phyloP scores from a whole-genome alignment of 805 yeast species.

The Kodamaea nitidulidarum region DNA sequence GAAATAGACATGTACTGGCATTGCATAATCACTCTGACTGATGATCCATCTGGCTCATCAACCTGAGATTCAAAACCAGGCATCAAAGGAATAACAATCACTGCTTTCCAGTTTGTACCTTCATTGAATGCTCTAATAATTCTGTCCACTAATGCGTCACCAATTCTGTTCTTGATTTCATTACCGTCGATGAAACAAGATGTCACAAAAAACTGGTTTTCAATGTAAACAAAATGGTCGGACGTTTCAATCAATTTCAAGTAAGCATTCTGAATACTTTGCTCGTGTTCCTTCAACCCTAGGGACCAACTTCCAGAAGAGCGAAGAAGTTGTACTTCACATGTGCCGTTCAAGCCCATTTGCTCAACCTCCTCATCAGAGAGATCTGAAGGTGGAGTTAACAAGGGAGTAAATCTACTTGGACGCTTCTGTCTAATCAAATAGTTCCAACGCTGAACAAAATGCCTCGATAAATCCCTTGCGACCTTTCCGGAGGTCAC shows the following conservation, averaged over 20 bases:
- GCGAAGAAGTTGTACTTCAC: conserved; percentile 86
- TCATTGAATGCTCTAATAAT: conserved; percentile 82
- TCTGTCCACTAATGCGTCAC: conserved; percentile 96
- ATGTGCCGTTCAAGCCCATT: conserved; percentile 69
- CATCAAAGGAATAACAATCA: conserved; percentile 89
- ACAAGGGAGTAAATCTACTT: conserved; percentile 84
- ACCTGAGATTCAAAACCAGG: conserved; percentile 96
- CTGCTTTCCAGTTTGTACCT: conserved; percentile 80
- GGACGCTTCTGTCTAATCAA: conserved; percentile 90
- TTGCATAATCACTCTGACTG: conserved; percentile 94
- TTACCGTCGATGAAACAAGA: conserved; percentile 85
- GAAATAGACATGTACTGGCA: conserved; percentile 93
- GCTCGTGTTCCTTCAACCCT: conserved; percentile 80
- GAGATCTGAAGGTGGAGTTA: conserved; percentile 90
- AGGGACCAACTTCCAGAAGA: conserved; percentile 93
- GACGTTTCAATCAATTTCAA: conserved; percentile 85
- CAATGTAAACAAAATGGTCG: conserved; percentile 89
- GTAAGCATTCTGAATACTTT: conserved; percentile 90
- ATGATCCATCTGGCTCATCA: conserved; percentile 88
- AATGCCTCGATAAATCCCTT: conserved; percentile 86
- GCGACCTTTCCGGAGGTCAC: conserved; percentile 92
- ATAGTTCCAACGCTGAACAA: conserved; percentile 97
- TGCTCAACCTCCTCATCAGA: conserved; percentile 64
- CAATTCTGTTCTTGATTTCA: conserved; percentile 80
- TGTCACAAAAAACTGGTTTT: conserved; percentile 91